Percentiles rank a stretch among this genome's conserved stretches.
phyloP scores from a whole-genome alignment of 768 basidiomycete genomes.

The Termitomyces sp. region DNA sequence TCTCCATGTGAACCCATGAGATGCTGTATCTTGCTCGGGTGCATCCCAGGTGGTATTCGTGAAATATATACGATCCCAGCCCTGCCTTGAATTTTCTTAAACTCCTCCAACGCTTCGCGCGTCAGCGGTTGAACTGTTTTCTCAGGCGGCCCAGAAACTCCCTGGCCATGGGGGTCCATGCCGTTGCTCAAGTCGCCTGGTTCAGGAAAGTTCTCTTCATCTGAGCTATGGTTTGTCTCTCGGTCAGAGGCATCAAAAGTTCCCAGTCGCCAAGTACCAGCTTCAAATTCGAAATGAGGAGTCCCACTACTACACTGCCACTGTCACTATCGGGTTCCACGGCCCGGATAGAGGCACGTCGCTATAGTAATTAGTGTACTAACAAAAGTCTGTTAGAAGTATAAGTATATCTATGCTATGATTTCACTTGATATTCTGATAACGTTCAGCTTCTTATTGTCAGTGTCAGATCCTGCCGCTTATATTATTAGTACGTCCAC shows the following conservation, averaged over 20 bases:
- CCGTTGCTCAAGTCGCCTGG: slow-evolving; percentile 34
- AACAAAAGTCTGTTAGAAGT: too few relatives aligned
- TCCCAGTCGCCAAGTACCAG: slow-evolving; percentile 11
- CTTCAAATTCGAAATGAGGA: slow-evolving; percentile 13
- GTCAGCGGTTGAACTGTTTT: slow-evolving; percentile 72
- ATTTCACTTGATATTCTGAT: too few relatives aligned
- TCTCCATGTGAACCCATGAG: slow-evolving; percentile 89
- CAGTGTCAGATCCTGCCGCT: too few relatives aligned
- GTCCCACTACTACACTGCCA: too few relatives aligned
- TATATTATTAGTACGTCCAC: too few relatives aligned
- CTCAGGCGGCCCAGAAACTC: slow-evolving; percentile 52
- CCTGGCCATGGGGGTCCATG: slow-evolving; percentile 56
- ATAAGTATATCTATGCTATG: too few relatives aligned
- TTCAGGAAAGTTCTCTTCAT: slow-evolving; percentile 20
- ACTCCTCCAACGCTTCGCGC: slow-evolving; percentile 69
- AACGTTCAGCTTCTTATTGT: too few relatives aligned
- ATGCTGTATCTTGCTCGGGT: slow-evolving; percentile 92
- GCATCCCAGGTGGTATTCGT: slow-evolving; percentile 97
- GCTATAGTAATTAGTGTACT: too few relatives aligned
- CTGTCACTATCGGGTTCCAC: too few relatives aligned
- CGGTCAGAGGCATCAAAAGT: slow-evolving; percentile 11
- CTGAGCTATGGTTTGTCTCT: slow-evolving; percentile 21
- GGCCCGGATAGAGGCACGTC: too few relatives aligned
- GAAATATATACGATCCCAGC: slow-evolving; percentile 94
- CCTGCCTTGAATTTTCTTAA: slow-evolving; percentile 66